Conservation (phyloP, 371 early-diverging fungal genomes). For the Mucor plumbeus region DNA sequence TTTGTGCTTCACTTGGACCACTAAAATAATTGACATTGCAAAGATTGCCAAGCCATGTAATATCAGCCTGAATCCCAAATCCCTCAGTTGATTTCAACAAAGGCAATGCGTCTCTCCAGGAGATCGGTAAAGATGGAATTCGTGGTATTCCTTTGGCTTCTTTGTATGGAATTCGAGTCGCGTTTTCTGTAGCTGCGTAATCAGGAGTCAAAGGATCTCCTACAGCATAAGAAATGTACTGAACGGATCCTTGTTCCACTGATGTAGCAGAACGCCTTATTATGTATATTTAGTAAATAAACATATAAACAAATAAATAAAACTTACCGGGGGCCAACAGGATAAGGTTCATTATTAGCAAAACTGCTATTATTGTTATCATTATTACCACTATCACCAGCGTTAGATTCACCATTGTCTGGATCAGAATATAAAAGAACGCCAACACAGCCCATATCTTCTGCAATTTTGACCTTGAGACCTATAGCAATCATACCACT, state of each 20-base stretch:
- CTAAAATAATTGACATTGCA: conserved; percentile 51
- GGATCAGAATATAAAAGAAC: conserved; percentile 68
- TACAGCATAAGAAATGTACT: conserved; percentile 43
- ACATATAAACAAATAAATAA: background rate
- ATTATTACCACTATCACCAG: background rate
- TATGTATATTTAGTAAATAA: background rate
- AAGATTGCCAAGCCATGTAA: conserved; percentile 46
- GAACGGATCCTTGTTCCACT: conserved; percentile 62
- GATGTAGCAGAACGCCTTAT: conserved; percentile 14
- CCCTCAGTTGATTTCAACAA: conserved; percentile 56
- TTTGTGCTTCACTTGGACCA: conserved; percentile 58
- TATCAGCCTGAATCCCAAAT: conserved; percentile 39
- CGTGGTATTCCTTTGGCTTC: conserved; percentile 45
- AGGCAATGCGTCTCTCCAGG: conserved; percentile 65
- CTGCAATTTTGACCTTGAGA: conserved; percentile 67
- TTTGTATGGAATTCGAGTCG: conserved; percentile 41
- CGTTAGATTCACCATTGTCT: conserved; percentile 27
- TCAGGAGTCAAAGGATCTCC: conserved; percentile 77
- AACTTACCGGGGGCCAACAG: conserved; percentile 19
- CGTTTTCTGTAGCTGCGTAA: conserved; percentile 57
- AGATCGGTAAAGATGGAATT: conserved; percentile 73
- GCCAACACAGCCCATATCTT: conserved; percentile 60
- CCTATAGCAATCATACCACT: conserved; percentile 65
- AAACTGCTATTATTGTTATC: background rate
- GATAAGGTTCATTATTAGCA: background rate